Base-by-base conservation (phyloP, 345 rosid species). In the Pistacia atlantica region DNA sequence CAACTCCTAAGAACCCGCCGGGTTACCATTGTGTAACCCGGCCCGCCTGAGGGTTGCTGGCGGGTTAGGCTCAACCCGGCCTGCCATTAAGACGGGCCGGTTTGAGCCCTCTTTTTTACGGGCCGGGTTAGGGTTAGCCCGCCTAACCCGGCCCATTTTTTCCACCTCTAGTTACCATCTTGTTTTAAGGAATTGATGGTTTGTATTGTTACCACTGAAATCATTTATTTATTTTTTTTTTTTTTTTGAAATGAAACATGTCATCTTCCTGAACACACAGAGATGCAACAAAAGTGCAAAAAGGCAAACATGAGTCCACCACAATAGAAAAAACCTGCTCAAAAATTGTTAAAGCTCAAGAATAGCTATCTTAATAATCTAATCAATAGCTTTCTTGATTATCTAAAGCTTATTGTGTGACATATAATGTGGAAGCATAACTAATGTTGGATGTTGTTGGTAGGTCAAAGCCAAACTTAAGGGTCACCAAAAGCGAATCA, bases 401-500 rank as follows among this genome's bases (percentile, higher is more conserved):
- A 45, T 72, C 56, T 38, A 58, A 33, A 59, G 38, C 13, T 14
- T 9, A 22, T 33, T 38, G 7, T 4, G 4, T 38, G 42, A 0
- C 42, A 38, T 59, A 6, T 62, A 49, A 61, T 55, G 22, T 58
- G 9, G 68, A 80, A 22, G 65, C 59, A 55, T 68, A 20, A 37
- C 58, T 57, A 22, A 31, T 31, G 25, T 42, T 67, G n/a, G 48
- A 33, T 57, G 2, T 38, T 48, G 16, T 67, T 66, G 20, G 72
- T 84, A 93, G 98, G 97, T 93, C 65, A 90, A 89, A 82, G 84
- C 85, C 69, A 91, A 90, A 78, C 82, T 93, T 65, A 93, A 85
- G 85, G 98, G 98, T 52, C 97, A 91, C 77, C 90, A 89, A 82
- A 91, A 86, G 69, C 84, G 90, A 81, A 88, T 91, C 66, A 91